Evolutionary conservation across 2,329 filamentous ascomycete genomes (phyloP).

Genomic region (Venturia asperata): DNA sequence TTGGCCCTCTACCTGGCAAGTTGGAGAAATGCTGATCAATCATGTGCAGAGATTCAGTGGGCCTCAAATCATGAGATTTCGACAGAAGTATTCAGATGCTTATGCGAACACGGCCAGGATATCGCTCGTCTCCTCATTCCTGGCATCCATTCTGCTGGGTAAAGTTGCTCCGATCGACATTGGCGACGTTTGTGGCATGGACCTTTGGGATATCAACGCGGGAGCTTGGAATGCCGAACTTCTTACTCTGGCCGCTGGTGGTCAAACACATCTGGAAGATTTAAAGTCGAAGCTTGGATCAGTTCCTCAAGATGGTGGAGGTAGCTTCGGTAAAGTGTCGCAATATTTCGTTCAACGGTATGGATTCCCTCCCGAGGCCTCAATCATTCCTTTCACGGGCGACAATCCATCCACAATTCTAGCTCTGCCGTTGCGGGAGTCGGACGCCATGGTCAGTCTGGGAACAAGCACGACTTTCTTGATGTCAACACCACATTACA

Average conservation of each 20-base stretch:
- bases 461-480: slow-evolving; percentile 96
- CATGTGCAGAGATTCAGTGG: slow-evolving; percentile 75
- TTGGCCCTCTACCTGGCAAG: background rate
- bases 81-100: slow-evolving; percentile 68
- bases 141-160: slow-evolving; percentile 84
- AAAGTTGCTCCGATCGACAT: slow-evolving; percentile 84
- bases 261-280: slow-evolving; percentile 50
- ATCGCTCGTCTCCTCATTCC: slow-evolving; percentile 89
- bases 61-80: slow-evolving; percentile 89
- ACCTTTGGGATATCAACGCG: slow-evolving; percentile 81
- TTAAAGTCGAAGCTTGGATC: slow-evolving; percentile 73
- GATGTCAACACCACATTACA: slow-evolving; percentile 91
- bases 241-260: slow-evolving; percentile 66
- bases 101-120: slow-evolving; percentile 78
- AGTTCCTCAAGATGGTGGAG: slow-evolving; percentile 73
- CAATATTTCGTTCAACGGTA: slow-evolving; percentile 73
- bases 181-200: slow-evolving; percentile 92
- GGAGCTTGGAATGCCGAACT: slow-evolving; percentile 68
- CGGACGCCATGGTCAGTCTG: slow-evolving; percentile 89
- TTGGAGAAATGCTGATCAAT: background rate
- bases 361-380: slow-evolving; percentile 67
- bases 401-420: slow-evolving; percentile 96
- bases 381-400: slow-evolving; percentile 80
- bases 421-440: slow-evolving; percentile 74
- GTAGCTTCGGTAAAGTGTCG: slow-evolving; percentile 66